Conservation (phyloP, 352 stramenopile species). For the Thraustochytrium striatum region DNA sequence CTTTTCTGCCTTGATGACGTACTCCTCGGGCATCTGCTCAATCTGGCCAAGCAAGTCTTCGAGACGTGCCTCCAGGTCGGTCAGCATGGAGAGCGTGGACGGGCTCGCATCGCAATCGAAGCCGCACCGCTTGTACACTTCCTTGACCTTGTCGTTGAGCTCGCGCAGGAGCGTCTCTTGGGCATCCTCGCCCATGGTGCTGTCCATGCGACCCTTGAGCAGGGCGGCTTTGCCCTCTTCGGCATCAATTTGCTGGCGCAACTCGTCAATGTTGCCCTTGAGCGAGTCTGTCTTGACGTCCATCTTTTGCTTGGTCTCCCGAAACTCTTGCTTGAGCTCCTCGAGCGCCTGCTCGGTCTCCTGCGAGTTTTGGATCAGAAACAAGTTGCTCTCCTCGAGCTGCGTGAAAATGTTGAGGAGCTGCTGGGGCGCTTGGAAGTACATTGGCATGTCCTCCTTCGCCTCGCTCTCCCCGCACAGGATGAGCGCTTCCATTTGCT, state of each 20-base stretch:
- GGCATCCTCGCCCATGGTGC: conserved; percentile 69
- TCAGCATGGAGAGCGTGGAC: conserved; percentile 86
- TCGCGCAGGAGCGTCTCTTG: conserved; percentile 81
- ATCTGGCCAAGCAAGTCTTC: conserved; percentile 83
- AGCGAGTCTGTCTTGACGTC: conserved; percentile 70
- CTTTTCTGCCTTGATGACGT: conserved; percentile 85
- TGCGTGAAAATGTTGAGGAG: conserved; percentile 86
- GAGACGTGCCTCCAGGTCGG: conserved; percentile 78
- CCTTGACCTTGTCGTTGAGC: conserved; percentile 69
- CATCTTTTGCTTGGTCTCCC: conserved; percentile 80
- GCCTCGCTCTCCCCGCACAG: conserved; percentile 66
- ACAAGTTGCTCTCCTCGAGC: conserved; percentile 87
- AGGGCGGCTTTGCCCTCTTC: conserved; percentile 76
- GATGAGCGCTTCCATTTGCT: conserved; percentile 49
- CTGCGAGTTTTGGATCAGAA: conserved; percentile 90
- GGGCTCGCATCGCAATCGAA: conserved; percentile 85
- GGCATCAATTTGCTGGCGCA: conserved; percentile 74
- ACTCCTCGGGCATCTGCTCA: conserved; percentile 85
- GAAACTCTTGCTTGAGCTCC: conserved; percentile 85
- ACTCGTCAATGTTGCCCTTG: conserved; percentile 77
- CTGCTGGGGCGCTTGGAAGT: conserved; percentile 85
- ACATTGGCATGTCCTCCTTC: conserved; percentile 83
- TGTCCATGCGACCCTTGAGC: conserved; percentile 63
- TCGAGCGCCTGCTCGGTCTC: conserved; percentile 89
- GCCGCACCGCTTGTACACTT: conserved; percentile 83